Conservation (phyloP, 306 rosid genomes). For the Fagus sylvatica region DNA sequence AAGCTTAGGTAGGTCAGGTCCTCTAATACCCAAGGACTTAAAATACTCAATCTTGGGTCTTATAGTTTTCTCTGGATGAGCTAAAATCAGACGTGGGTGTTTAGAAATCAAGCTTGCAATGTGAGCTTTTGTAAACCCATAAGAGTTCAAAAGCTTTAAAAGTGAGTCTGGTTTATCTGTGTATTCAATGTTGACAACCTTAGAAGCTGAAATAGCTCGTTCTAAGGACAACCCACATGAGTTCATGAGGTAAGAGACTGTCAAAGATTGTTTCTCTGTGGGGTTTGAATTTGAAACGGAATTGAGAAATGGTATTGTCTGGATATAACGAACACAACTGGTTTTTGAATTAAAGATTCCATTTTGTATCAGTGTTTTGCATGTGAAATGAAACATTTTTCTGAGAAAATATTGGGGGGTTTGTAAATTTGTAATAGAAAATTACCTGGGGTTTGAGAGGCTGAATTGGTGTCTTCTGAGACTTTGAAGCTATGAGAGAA, state of each 20-base stretch:
- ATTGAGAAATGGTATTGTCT: not conserved
- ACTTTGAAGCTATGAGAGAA: not conserved
- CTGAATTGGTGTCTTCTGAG: not conserved
- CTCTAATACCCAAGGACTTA: not conserved
- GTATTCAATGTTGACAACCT: not conserved
- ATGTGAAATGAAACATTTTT: not conserved
- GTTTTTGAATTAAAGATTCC: not conserved
- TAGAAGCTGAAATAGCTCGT: not conserved
- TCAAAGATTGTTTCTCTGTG: not conserved
- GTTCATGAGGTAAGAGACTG: not conserved
- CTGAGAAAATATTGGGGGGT: not conserved
- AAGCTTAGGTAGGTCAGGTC: not conserved
- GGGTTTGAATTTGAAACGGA: not conserved
- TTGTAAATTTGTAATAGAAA: not conserved
- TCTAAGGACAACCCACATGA: not conserved
- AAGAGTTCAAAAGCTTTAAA: not conserved
- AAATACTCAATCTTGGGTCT: conserved; percentile 1
- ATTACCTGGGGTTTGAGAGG: not conserved
- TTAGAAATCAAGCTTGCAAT: not conserved
- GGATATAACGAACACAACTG: not conserved
- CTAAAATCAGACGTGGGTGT: not conserved
- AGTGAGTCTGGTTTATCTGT: not conserved
- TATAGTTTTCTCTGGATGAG: not conserved
- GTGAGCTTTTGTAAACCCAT: not conserved
- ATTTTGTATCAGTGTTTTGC: not conserved